Conservation (phyloP, 2,329 filamentous ascomycete genomes). For the Leptographium galeiforme region DNA sequence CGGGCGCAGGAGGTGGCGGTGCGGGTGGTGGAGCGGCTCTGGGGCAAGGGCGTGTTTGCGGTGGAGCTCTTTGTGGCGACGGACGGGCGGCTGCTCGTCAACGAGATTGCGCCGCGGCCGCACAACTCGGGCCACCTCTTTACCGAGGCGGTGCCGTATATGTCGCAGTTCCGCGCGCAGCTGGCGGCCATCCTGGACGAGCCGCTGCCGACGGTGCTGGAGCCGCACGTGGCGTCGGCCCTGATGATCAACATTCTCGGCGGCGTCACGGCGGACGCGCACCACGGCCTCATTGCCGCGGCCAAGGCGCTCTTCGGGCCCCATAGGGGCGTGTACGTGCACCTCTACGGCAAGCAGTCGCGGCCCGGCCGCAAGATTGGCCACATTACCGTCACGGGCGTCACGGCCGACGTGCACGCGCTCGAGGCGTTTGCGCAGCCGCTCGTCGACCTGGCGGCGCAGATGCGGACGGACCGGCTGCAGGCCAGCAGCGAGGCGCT, state of each 20-base stretch:
- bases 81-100: slow-evolving; percentile 60
- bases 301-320: slow-evolving; percentile 29
- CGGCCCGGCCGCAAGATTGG: slow-evolving; percentile 89
- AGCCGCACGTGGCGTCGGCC: slow-evolving; percentile 43
- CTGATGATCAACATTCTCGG: slow-evolving; percentile 79
- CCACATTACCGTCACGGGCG: slow-evolving; percentile 71
- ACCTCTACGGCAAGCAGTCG: slow-evolving; percentile 85
- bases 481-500: slow-evolving; percentile 23
- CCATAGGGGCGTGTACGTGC: slow-evolving; percentile 45
- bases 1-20: slow-evolving; percentile 64
- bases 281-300: slow-evolving; percentile 35
- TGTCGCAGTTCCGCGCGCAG: slow-evolving; percentile 87
- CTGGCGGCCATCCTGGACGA: slow-evolving; percentile 69
- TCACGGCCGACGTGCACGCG: slow-evolving; percentile 49
- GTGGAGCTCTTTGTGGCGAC: slow-evolving; percentile 88
- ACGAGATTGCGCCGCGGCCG: slow-evolving; percentile 68
- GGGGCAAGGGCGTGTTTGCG: slow-evolving; percentile 86
- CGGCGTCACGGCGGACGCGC: slow-evolving; percentile 50
- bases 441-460: slow-evolving; percentile 52
- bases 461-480: slow-evolving; percentile 42
- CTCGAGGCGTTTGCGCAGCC: slow-evolving; percentile 45
- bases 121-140: slow-evolving; percentile 95
- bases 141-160: slow-evolving; percentile 76
- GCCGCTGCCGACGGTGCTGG: slow-evolving; percentile 38
- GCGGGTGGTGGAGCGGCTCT: slow-evolving; percentile 65